Conservation (phyloP, 2,329 filamentous ascomycete genomes). For the Paramyrothecium roridum region DNA sequence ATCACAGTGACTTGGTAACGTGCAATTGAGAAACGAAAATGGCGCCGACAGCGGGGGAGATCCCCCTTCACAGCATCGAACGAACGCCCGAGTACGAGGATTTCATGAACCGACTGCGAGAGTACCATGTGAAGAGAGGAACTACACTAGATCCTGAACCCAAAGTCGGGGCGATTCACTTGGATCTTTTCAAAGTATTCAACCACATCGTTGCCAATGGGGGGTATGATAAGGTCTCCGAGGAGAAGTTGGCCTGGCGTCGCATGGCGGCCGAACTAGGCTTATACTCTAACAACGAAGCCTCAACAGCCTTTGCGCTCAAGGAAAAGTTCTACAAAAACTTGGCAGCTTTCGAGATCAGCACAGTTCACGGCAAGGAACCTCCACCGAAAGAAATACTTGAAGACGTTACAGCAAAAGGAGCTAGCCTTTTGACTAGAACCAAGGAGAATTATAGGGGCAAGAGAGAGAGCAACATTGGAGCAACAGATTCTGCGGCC, state of each 20-base stretch:
- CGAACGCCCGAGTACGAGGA: conserved; percentile 70
- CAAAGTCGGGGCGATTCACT: conserved; percentile 71
- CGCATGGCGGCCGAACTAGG: conserved; percentile 74
- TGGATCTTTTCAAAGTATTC: conserved; percentile 78
- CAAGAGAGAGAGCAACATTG: conserved; percentile 45
- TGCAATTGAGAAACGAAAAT: conserved; percentile 16
- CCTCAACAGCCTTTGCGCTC: conserved; percentile 80
- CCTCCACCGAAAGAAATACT: conserved; percentile 86
- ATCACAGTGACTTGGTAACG: background rate
- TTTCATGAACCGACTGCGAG: conserved; percentile 70
- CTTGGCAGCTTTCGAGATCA: conserved; percentile 83
- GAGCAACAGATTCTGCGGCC: conserved; percentile 53
- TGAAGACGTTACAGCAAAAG: conserved; percentile 83
- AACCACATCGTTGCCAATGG: conserved; percentile 72
- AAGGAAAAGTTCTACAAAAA: conserved; percentile 91
- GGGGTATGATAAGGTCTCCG: conserved; percentile 81
- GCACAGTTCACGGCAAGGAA: conserved; percentile 71
- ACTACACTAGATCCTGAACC: conserved; percentile 78
- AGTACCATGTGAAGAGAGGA: conserved; percentile 76
- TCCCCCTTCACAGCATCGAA: conserved; percentile 46
- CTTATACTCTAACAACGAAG: conserved; percentile 69
- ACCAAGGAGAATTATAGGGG: conserved; percentile 72
- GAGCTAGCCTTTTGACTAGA: conserved; percentile 72
- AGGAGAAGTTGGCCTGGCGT: conserved; percentile 83
- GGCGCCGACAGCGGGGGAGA: conserved; percentile 31